A percentile compares a stretch with the other conserved stretches of the same genome.
phyloP scores from a whole-genome alignment of 1,284 basidiomycete genomes.

The Stereum hirsutum region DNA sequence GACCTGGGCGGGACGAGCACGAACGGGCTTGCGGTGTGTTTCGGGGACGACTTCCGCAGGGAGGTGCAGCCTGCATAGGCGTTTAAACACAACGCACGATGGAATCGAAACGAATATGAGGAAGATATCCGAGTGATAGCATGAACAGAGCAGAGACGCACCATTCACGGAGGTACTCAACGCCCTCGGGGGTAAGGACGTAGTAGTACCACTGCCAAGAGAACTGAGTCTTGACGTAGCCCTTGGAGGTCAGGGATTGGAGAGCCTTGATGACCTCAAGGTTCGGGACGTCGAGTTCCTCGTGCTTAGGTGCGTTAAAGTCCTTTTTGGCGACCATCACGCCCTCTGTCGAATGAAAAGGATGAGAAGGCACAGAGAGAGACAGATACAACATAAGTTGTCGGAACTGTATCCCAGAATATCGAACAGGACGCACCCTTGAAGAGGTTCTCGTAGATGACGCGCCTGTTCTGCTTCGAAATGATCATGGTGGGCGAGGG shows the following conservation, averaged over 20 bases:
- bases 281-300: conserved; percentile 95
- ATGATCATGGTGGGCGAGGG: conserved; percentile 73
- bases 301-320: conserved; percentile 95
- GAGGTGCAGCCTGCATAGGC: conserved; percentile 86
- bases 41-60: conserved; percentile 90
- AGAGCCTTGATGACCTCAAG: conserved; percentile 99
- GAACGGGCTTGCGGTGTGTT: conserved; percentile 91
- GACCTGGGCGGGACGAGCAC: conserved; percentile 64
- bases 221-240: conserved; percentile 97
- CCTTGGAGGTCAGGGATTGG: conserved; percentile 94
- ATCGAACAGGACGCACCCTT: conserved; percentile 57
- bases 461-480: conserved; percentile 73
- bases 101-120: not conserved
- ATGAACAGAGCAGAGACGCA: conserved; percentile 25
- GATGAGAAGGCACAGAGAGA: not conserved
- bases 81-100: not conserved
- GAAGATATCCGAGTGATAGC: too few relatives aligned
- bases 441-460: conserved; percentile 98
- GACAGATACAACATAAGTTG: too few relatives aligned
- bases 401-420: not conserved
- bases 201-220: conserved; percentile 97
- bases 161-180: conserved; percentile 93
- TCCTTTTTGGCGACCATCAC: conserved; percentile 99
- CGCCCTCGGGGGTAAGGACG: conserved; percentile 88
- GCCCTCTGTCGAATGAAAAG: conserved; percentile 61